Conservation (phyloP, 2,329 filamentous ascomycete genomes). For the Fusarium acutatum region DNA sequence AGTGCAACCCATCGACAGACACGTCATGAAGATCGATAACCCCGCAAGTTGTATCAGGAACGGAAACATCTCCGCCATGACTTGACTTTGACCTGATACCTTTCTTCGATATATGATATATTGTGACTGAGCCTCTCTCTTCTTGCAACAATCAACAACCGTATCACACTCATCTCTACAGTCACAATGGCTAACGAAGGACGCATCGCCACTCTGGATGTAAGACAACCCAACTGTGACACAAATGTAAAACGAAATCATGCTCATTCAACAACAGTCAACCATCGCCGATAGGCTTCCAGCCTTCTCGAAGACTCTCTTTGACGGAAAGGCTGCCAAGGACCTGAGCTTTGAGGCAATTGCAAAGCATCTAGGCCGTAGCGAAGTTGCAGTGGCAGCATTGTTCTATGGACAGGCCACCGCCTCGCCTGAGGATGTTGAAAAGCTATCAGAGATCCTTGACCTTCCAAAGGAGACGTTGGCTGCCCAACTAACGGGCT, state of each 20-base stretch:
- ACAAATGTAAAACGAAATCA: neutral
- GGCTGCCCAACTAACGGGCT: slow-evolving; percentile 71
- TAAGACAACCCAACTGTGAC: slow-evolving; percentile 33
- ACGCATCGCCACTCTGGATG: slow-evolving; percentile 49
- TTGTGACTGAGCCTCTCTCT: neutral
- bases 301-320: slow-evolving; percentile 72
- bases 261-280: slow-evolving; percentile 55
- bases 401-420: slow-evolving; percentile 90
- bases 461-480: slow-evolving; percentile 66
- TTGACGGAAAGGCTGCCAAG: slow-evolving; percentile 77
- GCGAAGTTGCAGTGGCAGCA: slow-evolving; percentile 85
- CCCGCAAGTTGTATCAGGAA: slow-evolving; percentile 36
- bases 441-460: slow-evolving; percentile 72
- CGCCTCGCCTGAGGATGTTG: slow-evolving; percentile 73
- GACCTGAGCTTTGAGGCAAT: slow-evolving; percentile 83
- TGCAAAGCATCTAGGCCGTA: slow-evolving; percentile 75
- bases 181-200: slow-evolving; percentile 39
- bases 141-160: slow-evolving; percentile 5
- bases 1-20: slow-evolving; percentile 25
- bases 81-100: slow-evolving; percentile 14
- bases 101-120: neutral
- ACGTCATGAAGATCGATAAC: slow-evolving; percentile 35
- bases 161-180: neutral
- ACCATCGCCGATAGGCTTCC: slow-evolving; percentile 76
- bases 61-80: slow-evolving; percentile 28